Conservation (phyloP, 2,329 filamentous ascomycete species). For the Gremmenia infestans region DNA sequence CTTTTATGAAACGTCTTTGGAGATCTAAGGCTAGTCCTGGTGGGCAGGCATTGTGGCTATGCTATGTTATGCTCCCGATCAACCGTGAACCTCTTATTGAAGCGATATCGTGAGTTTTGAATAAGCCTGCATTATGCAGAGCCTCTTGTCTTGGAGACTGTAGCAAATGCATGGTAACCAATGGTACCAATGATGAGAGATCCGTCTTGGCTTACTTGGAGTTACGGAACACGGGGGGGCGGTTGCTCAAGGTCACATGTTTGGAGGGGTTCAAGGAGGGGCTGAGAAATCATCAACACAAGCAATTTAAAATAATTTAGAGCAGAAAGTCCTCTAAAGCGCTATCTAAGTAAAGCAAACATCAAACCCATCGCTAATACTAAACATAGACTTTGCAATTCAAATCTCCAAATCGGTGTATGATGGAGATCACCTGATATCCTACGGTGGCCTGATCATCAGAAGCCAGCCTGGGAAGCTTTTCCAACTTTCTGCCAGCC, state of each 20-base stretch:
- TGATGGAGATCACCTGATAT: slow-evolving; percentile 7
- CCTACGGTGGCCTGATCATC: neutral
- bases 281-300: too few relatives aligned
- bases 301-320: too few relatives aligned
- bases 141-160: neutral
- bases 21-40: neutral
- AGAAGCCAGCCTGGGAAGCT: neutral
- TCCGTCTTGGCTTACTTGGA: neutral
- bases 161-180: neutral
- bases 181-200: neutral
- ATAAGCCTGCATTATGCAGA: neutral
- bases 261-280: neutral
- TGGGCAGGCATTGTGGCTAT: neutral
- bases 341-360: too few relatives aligned
- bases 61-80: neutral
- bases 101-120: neutral
- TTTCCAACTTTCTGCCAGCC: neutral
- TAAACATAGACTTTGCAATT: neutral
- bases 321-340: too few relatives aligned
- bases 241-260: neutral
- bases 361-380: neutral
- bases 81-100: neutral
- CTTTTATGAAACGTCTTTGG: neutral
- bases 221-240: neutral
- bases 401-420: too few relatives aligned